Conservation (phyloP, 306 rosid genomes). For the Acmispon strigosus region DNA sequence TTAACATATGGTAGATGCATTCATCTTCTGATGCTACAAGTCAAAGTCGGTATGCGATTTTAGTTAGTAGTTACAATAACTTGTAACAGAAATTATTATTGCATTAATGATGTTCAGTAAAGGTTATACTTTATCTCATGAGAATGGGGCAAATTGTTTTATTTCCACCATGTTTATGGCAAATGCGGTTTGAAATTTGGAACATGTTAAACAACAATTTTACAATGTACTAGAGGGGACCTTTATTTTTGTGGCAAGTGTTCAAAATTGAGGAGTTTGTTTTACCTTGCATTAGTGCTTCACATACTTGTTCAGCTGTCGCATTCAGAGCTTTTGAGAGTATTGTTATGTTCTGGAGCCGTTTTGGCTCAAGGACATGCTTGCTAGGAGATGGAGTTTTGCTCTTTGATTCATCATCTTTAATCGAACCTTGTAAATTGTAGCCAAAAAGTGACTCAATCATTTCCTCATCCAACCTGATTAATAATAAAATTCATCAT, state of each 20-base stretch:
- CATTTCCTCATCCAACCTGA: constrained; percentile 97
- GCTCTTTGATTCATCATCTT: constrained; percentile 72
- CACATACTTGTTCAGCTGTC: constrained; percentile 65
- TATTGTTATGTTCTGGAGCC: constrained; percentile 92
- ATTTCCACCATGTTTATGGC: constrained; percentile 4
- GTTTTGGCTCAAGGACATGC: constrained; percentile 91
- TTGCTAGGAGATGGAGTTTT: constrained; percentile 92
- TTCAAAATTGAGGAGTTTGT: constrained; percentile 7
- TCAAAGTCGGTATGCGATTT: constrained; percentile 14
- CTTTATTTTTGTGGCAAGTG: neutral
- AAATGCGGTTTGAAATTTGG: constrained; percentile 1
- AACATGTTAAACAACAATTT: constrained; percentile 11
- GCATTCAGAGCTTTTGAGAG: constrained; percentile 83
- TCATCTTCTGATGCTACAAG: neutral
- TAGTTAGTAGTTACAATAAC: neutral
- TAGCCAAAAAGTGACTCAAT: constrained; percentile 96
- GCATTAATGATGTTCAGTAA: neutral
- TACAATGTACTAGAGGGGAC: neutral
- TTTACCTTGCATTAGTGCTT: constrained; percentile 81
- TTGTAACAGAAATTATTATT: neutral
- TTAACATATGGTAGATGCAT: constrained; percentile 6
- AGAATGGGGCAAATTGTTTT: neutral
- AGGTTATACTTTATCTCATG: neutral
- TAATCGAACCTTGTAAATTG: constrained; percentile 64
- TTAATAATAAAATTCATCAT: constrained; percentile 14